Evolutionary conservation across 345 rosid genomes (phyloP).

Genomic region (Gossypium turneri): DNA sequence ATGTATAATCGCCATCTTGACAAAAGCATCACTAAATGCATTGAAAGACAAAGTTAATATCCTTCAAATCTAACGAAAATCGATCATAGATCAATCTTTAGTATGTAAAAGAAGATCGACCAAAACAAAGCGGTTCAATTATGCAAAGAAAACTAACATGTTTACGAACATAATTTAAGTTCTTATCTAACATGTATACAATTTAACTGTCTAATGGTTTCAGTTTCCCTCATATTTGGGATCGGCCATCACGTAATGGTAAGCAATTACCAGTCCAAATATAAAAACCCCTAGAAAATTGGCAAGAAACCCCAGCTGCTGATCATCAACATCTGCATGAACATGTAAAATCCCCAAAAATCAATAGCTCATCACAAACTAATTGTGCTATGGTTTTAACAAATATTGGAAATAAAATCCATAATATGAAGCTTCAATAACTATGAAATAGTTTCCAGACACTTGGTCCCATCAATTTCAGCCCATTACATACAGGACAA

Average conservation of each 20-base stretch:
- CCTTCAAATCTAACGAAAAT: neutral
- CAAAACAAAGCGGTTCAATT: neutral
- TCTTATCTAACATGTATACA: neutral
- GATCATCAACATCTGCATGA: conserved; percentile 78
- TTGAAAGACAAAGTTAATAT: neutral
- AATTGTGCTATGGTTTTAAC: neutral
- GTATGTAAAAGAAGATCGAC: neutral
- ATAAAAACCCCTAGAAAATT: conserved; percentile 78
- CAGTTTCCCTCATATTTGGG: conserved; percentile 64
- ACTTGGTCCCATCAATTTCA: neutral
- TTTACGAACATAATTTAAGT: neutral
- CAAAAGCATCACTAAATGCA: neutral
- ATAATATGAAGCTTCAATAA: neutral
- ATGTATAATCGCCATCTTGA: neutral
- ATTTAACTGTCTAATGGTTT: conserved; percentile 6
- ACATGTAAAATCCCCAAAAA: neutral
- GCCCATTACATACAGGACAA: neutral
- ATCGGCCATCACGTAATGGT: conserved; percentile 78
- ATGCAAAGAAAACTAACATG: conserved; percentile 7
- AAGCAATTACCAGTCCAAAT: conserved; percentile 69
- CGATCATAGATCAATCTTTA: neutral
- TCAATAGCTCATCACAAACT: neutral
- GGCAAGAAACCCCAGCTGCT: conserved; percentile 64
- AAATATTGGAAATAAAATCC: neutral
- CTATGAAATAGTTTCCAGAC: neutral